Percentiles rank a stretch among this genome's conserved stretches.
Conservation (phyloP, 495 filamentous ascomycete genomes). For the Penicillium simplicissimum region DNA sequence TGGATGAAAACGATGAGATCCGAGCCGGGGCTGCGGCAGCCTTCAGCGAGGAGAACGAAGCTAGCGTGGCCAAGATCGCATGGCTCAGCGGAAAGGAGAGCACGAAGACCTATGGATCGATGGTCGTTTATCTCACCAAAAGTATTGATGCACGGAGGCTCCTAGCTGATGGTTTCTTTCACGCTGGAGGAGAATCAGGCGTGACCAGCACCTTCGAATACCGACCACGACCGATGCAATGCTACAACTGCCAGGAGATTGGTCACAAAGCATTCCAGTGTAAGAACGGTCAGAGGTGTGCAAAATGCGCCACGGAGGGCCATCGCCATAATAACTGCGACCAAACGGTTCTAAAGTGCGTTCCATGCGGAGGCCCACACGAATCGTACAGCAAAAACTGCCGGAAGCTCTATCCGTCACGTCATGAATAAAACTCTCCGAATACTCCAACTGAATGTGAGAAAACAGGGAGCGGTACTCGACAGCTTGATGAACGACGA, state of each 20-base stretch:
- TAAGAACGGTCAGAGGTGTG: slow-evolving; percentile 30
- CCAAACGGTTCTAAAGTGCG: slow-evolving; percentile 3
- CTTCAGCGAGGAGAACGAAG: slow-evolving; percentile 25
- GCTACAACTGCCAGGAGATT: slow-evolving; percentile 32
- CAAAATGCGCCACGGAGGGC: slow-evolving; percentile 29
- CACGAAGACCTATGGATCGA: slow-evolving; percentile 35
- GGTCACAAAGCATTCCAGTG: slow-evolving; percentile 15
- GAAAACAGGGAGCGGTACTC: slow-evolving; percentile 30
- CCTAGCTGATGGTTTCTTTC: slow-evolving; percentile 29
- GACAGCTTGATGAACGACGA: slow-evolving; percentile 36
- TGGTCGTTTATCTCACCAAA: slow-evolving; percentile 38
- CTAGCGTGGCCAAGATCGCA: slow-evolving; percentile 25
- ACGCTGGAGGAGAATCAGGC: slow-evolving; percentile 30
- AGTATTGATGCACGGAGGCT: slow-evolving; percentile 28
- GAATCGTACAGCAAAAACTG: slow-evolving; percentile 31
- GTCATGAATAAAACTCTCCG: slow-evolving; percentile 31
- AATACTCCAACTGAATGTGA: slow-evolving; percentile 34
- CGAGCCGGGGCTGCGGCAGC: slow-evolving; percentile 14
- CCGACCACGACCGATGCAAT: slow-evolving; percentile 29
- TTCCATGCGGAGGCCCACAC: slow-evolving; percentile 4
- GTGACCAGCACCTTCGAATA: slow-evolving; percentile 28
- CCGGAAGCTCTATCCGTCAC: slow-evolving; percentile 25
- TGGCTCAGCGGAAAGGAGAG: slow-evolving; percentile 37
- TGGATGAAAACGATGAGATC: slow-evolving; percentile 25
- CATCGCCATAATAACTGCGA: slow-evolving; percentile 29